Base-by-base conservation (phyloP, 2,329 filamentous ascomycete genomes). In the Lachnellula occidentalis region DNA sequence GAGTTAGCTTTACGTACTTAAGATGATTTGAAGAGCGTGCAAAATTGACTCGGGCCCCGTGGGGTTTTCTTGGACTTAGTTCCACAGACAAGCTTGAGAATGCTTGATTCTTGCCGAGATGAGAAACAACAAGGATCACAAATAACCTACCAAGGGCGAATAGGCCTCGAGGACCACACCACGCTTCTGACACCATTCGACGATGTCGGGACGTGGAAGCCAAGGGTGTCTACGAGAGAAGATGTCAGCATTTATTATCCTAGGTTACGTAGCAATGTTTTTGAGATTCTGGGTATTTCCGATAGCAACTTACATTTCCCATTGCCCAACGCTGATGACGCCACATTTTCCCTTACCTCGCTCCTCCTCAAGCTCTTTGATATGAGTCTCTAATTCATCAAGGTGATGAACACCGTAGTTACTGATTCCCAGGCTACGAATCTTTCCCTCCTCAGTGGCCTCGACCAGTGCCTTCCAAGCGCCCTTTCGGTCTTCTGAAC, bases 261-360 rank as follows among this genome's bases (percentile, higher is more conserved):
- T 21, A 11, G 11, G 41, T 19, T 24, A 12, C 2, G 21, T 15
- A 5, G 41, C 15, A 22, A 17, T 22, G 19, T 17, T 17, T 11
- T 2, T 21, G 41, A 24, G 12, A 43, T 17, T 39, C 7, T 17
- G 14, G 12, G 36, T 17, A 15, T 9, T 19, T 12, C 6, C 5
- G 3, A 19, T 19, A 6, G n/a, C 12, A 12, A 43, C 41, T 43
- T 43, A 43, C 11, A 96, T 74, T 72, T 96, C 92, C 72, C 87
- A 90, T 72, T 96, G 92, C 41, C 90, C 91, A 37, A 96, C 87
- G 57, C 85, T 87, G 65, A 96, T 79, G 41, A 89, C 75, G 22
- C 89, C 89, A 45, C 82, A 84, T 61, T 82, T 85, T 9, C 84
- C 85, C 54, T 75, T 73, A 1, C 81, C 82, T 45, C 80, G 78